Evolutionary conservation across 2,329 filamentous ascomycete genomes (phyloP).

Genomic region (Didymella pomorum): DNA sequence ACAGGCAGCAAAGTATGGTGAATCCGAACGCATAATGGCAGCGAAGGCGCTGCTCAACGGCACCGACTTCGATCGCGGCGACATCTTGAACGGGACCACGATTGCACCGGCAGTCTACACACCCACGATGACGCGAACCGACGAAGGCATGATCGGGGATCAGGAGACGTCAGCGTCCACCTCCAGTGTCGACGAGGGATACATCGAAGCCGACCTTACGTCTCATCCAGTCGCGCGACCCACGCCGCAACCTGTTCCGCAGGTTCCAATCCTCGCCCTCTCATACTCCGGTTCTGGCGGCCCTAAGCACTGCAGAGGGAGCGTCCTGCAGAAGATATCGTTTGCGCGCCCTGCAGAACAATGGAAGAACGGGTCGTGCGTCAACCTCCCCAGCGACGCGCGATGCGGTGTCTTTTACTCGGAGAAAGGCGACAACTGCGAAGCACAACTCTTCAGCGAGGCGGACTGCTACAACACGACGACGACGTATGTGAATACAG

Average conservation of each 20-base stretch:
- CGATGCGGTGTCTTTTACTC: conserved; percentile 47
- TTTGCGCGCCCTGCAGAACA: conserved; percentile 35
- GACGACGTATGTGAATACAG: conserved; percentile 43
- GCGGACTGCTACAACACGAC: conserved; percentile 40
- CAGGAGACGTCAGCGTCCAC: conserved; percentile 28
- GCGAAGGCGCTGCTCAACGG: conserved; percentile 40
- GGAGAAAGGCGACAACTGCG: conserved; percentile 46
- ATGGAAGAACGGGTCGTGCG: conserved; percentile 45
- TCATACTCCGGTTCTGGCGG: conserved; percentile 45
- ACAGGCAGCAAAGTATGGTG: conserved; percentile 37
- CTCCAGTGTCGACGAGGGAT: conserved; percentile 34
- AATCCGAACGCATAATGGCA: conserved; percentile 27
- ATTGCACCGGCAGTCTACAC: conserved; percentile 28
- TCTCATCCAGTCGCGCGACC: conserved; percentile 19
- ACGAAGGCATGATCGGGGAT: conserved; percentile 38
- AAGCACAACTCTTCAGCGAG: conserved; percentile 46
- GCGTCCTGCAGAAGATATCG: conserved; percentile 35
- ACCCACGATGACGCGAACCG: conserved; percentile 28
- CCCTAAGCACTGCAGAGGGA: conserved; percentile 48
- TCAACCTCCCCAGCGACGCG: conserved; percentile 42
- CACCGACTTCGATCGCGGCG: conserved; percentile 40
- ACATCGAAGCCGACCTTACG: conserved; percentile 26
- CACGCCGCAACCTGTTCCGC: conserved; percentile 22
- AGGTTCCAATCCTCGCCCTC: conserved; percentile 43
- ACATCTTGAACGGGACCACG: conserved; percentile 35